Conservation (phyloP, 345 rosid genomes). For the Pistacia vera region DNA sequence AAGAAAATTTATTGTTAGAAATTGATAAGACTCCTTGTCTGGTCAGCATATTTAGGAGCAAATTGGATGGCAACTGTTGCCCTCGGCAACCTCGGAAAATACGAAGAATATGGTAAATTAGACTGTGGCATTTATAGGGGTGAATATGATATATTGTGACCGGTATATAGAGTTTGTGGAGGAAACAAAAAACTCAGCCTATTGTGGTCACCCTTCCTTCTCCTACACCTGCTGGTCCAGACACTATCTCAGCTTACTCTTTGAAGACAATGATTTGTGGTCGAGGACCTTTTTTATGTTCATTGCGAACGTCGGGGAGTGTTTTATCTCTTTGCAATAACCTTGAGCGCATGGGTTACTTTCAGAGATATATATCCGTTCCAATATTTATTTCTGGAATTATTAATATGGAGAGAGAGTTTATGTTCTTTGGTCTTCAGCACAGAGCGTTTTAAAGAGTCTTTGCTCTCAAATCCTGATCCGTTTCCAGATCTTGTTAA, state of each 20-base stretch:
- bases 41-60: conserved; percentile 30
- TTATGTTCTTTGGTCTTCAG: conserved; percentile 28
- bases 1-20: conserved; percentile 9
- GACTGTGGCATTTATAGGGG: neutral
- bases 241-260: neutral
- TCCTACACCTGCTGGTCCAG: neutral
- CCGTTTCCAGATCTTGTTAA: no score
- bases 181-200: neutral
- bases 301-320: conserved; percentile 21
- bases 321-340: conserved; percentile 19
- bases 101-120: neutral
- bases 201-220: conserved; percentile 20
- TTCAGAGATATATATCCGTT: conserved; percentile 7
- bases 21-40: neutral
- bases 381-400: neutral
- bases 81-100: conserved; percentile 16
- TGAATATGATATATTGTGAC: no score
- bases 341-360: neutral
- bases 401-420: conserved; percentile 23
- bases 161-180: no score
- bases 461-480: no score
- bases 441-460: neutral
- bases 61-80: neutral
- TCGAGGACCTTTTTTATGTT: neutral
- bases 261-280: conserved; percentile 5